Evolutionary conservation across 108 stramenopile species (phyloP), one percentile per base, ranked within the genome.

Genomic region (Hondaea fermentalgiana): DNA sequence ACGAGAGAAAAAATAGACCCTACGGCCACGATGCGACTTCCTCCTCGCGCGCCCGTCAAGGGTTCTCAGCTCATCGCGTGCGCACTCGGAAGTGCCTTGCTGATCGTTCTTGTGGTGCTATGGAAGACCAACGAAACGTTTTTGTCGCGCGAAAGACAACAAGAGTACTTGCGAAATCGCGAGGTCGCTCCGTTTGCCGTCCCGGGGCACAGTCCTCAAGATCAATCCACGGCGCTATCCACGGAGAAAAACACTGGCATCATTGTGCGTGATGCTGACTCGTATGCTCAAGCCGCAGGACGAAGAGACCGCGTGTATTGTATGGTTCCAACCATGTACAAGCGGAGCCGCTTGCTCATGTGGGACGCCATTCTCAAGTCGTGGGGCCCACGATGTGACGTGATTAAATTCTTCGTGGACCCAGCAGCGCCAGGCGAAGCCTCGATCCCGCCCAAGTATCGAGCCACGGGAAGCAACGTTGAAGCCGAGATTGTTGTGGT

Each of bases 361-460:
- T 83, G 76, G 76, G 45, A 47, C 45, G 76, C 76, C 12, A 83
- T 83, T 35, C 51, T 83, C 43, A 12, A 23, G 6, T 21, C 76
- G 8, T 83, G 51, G 45, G 76, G 76, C 12, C n/a, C 45, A 3
- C 45, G 76, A 1, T 83, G 76, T 35, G 76, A 83, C 76, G 51
- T 83, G 45, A 53, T 83, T 3, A 83, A 83, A 35, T 53, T 83
- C n/a, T 83, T 83, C 23, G 76, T 83, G 23, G 76, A 83, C 76
- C 64, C 64, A 42, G 10, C 64, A 28, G 42, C 64, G 25, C 14
- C 10, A 69, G 42, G 42, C 0, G 64, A 69, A 69, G 25, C 14
- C 55, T 8, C 64, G 8, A 69, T 69, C 42, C 64, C 64, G 25
- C 21, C 64, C 0, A 17, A 28, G 3, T 69, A 42, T 17, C 64